Conservation (phyloP, 306 rosid species). For the Hippophae rhamnoides region DNA sequence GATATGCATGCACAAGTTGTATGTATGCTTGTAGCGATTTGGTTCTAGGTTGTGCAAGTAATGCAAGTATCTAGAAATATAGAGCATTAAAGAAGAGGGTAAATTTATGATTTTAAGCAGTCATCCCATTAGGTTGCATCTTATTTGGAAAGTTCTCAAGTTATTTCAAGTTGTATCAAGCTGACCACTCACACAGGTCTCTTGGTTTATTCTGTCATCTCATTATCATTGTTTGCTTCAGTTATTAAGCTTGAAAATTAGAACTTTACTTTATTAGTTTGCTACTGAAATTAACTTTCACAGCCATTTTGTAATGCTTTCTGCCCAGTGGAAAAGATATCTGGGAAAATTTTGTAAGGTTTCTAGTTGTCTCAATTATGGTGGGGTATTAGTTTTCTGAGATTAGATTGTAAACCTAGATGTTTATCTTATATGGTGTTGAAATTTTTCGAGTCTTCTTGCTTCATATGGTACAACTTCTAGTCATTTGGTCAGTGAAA, state of each 20-base stretch:
- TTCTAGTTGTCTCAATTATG: slow-evolving; percentile 22
- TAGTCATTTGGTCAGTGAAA: slow-evolving; percentile 12
- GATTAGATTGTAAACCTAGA: slow-evolving; percentile 15
- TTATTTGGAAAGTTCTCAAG: not conserved
- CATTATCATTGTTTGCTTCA: slow-evolving; percentile 12
- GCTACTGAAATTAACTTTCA: slow-evolving; percentile 7
- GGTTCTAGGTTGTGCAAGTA: not conserved
- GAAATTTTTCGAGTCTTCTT: slow-evolving; percentile 11
- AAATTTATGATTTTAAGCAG: not conserved
- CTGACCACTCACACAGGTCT: slow-evolving; percentile 3
- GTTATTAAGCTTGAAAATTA: slow-evolving; percentile 8
- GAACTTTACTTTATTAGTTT: slow-evolving; percentile 8
- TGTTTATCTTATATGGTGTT: slow-evolving; percentile 14
- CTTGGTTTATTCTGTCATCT: slow-evolving; percentile 16
- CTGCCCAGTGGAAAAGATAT: not conserved
- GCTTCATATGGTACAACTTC: slow-evolving; percentile 4
- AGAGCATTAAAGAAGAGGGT: not conserved
- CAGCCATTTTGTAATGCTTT: not conserved
- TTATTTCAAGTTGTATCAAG: not conserved
- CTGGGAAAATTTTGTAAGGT: slow-evolving; percentile 5
- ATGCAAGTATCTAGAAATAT: not conserved
- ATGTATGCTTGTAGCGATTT: not conserved
- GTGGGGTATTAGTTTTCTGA: slow-evolving; percentile 11
- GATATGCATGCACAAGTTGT: not conserved
- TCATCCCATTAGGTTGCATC: not conserved